Evolutionary conservation across 768 basidiomycete species (phyloP), one percentile per base, ranked within the genome.

Genomic region (Podaxis mareebaensis): DNA sequence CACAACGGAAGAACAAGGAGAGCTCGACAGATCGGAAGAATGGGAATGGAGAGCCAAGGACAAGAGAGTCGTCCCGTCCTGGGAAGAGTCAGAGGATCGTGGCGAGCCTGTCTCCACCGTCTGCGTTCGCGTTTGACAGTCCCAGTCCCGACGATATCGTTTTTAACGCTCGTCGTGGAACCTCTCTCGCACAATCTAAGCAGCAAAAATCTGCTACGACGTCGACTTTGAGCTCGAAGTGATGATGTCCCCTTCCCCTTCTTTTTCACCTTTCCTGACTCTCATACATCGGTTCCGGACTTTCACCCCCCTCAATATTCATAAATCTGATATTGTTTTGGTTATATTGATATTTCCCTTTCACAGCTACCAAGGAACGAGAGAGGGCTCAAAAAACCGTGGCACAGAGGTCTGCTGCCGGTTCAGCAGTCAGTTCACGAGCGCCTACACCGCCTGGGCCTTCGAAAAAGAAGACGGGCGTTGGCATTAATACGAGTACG

Each of bases 101-200:
- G n/a, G 77, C 81, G 17, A 74, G 75, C 58, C 64, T 77, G 44
- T 69, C 70, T 7, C 69, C 75, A 15, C 53, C 13, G 68, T 77
- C 17, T 71, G 75, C 77, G 2, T 93, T 92, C 71, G 77, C 85
- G 10, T 94, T 95, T 70, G 87, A 95, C 65, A 83, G 81, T 24
- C 93, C 92, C 39, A 97, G 95, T 74, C 96, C 96, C 22, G 96
- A 99, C 68, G 96, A 98, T 69, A 76, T 92, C 66, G 87, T 98
- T 8, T 78, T 91, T 68, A 86, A 85, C 67, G 92, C 94, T 59
- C 86, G 94, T 54, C 87, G 84, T 58, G 91, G 91, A 52, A 91
- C 94, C 3, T 76, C 65, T 48, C 66, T 72, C 36, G 65, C 64
- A 5, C 65, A 67, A 46, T 55, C 68, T 38, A 66, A 63, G 11